These are phyloP conservation scores for Euphorbia schlechtendalii DNA, from an alignment of 441 rosid genomes.

Conservation along the genomic window DNA sequence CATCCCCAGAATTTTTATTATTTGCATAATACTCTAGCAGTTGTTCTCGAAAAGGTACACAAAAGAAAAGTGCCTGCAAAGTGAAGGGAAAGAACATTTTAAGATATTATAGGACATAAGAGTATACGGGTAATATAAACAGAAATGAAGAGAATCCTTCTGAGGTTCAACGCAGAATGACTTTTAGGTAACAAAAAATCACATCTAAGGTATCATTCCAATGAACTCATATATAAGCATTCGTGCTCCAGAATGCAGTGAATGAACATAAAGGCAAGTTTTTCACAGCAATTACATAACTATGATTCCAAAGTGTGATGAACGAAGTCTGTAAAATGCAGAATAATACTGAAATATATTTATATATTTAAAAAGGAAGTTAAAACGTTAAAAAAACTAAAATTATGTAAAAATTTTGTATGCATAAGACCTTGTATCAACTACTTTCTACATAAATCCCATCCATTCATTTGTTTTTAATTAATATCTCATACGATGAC, in stretches of 20 bases:
- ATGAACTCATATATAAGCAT: background rate
- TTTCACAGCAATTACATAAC: background rate
- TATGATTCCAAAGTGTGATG: background rate
- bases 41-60: conserved; percentile 96
- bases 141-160: background rate
- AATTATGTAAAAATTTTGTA: background rate
- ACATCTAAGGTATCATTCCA: conserved; percentile 2
- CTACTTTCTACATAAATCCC: background rate
- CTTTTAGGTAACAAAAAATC: background rate
- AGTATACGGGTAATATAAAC: background rate
- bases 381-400: background rate
- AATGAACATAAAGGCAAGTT: background rate
- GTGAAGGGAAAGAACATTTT: conserved; percentile 5
- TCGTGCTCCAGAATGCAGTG: background rate
- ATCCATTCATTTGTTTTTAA: background rate
- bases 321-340: background rate
- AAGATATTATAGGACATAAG: background rate
- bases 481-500: background rate
- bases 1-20: conserved; percentile 62
- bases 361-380: background rate
- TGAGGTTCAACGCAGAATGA: background rate
- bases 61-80: conserved; percentile 91
- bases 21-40: conserved; percentile 79
- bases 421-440: background rate
- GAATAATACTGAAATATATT: background rate